Evolutionary conservation across 345 rosid species (phyloP).

Genomic region (Lagerstroemia speciosa): DNA sequence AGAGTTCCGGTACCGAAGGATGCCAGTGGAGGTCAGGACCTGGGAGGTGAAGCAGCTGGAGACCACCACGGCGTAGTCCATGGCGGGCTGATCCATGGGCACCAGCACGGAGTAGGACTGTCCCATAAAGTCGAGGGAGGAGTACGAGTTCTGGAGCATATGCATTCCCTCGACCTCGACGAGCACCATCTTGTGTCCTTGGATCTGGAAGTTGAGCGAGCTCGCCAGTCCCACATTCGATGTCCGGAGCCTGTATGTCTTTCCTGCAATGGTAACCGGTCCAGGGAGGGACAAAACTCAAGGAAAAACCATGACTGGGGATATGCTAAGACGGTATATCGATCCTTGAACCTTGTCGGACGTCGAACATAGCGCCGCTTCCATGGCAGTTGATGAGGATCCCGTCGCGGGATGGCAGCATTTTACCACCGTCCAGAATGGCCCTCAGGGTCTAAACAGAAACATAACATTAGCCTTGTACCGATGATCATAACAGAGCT

Average conservation of each 20-base stretch:
- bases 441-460: constrained; percentile 40
- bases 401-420: constrained; percentile 71
- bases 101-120: constrained; percentile 40
- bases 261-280: constrained; percentile 19
- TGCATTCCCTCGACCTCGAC: constrained; percentile 51
- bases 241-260: constrained; percentile 41
- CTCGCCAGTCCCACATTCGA: constrained; percentile 36
- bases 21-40: constrained; percentile 28
- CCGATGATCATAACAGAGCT: too few species aligned
- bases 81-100: constrained; percentile 38
- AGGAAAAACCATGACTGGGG: too few species aligned
- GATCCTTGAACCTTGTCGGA: constrained; percentile 32
- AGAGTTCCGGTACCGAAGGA: constrained; percentile 37
- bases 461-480: too few species aligned
- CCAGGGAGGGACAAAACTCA: too few species aligned
- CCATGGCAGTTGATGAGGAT: constrained; percentile 89
- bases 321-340: too few species aligned
- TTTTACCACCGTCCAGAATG: constrained; percentile 49
- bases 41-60: constrained; percentile 31
- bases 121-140: constrained; percentile 39
- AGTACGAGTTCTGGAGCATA: constrained; percentile 29
- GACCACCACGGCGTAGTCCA: constrained; percentile 36
- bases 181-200: constrained; percentile 35
- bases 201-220: constrained; percentile 42
- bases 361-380: constrained; percentile 48